phyloP scores from a whole-genome alignment of 1,284 basidiomycete genomes.

The Ustilago shanxiensis region DNA sequence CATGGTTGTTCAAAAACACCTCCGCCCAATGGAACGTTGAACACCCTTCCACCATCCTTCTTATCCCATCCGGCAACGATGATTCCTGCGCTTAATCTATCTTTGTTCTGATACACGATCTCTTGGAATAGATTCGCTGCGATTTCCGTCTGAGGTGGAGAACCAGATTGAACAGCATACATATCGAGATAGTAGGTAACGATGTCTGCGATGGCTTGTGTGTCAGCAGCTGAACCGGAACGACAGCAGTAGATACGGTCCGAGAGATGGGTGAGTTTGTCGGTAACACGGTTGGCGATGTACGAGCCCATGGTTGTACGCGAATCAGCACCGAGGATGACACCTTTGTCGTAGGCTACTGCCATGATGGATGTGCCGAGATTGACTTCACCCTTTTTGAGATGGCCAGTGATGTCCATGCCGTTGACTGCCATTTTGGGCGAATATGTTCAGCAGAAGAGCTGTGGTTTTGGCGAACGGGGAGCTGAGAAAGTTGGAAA shows the following conservation, averaged over 20 bases:
- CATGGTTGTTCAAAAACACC: conserved; percentile 67
- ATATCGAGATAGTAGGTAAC: conserved; percentile 90
- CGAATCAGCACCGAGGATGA: conserved; percentile 96
- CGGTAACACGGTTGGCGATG: conserved; percentile 98
- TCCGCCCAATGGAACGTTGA: conserved; percentile 76
- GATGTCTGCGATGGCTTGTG: conserved; percentile 91
- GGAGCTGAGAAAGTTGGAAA: background rate
- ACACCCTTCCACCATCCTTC: conserved; percentile 91
- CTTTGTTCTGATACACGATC: conserved; percentile 93
- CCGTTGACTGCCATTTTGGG: conserved; percentile 49
- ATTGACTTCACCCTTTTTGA: conserved; percentile 69
- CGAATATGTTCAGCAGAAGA: background rate
- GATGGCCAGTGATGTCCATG: conserved; percentile 53
- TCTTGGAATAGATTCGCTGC: conserved; percentile 88
- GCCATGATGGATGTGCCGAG: conserved; percentile 95
- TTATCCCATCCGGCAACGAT: conserved; percentile 99
- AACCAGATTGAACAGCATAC: conserved; percentile 80
- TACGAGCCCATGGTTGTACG: conserved; percentile 96
- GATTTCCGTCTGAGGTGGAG: conserved; percentile 82
- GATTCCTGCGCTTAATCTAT: conserved; percentile 86
- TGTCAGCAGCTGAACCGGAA: conserved; percentile 97
- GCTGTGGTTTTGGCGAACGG: background rate
- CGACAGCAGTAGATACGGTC: conserved; percentile 99
- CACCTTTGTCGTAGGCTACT: conserved; percentile 93
- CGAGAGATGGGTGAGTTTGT: conserved; percentile 96